phyloP scores from a whole-genome alignment of 306 rosid species.

The Begonia loranthoides region DNA sequence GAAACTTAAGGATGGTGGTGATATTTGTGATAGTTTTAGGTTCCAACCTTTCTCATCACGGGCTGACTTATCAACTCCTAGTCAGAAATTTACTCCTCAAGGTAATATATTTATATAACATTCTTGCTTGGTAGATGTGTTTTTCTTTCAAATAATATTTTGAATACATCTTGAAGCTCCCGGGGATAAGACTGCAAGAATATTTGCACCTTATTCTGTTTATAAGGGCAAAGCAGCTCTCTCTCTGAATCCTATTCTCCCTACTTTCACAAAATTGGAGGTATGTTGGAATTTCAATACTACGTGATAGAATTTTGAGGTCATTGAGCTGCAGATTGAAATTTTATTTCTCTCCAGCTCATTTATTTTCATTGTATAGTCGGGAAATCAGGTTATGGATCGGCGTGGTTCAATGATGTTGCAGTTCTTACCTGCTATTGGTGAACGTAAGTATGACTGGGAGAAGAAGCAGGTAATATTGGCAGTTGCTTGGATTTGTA shows the following conservation, averaged over 20 bases:
- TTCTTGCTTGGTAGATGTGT: neutral
- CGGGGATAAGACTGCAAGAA: conserved; percentile 31
- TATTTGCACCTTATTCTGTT: conserved; percentile 54
- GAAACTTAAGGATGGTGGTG: conserved; percentile 18
- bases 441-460: conserved; percentile 33
- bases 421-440: conserved; percentile 30
- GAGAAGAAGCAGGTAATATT: conserved; percentile 27
- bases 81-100: conserved; percentile 31
- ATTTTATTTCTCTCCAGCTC: conserved; percentile 3
- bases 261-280: conserved; percentile 61
- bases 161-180: conserved; percentile 14
- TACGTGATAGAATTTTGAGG: too few species aligned
- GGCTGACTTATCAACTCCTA: conserved; percentile 32
- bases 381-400: conserved; percentile 3
- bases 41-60: conserved; percentile 13
- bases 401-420: conserved; percentile 17
- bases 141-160: neutral
- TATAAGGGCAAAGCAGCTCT: conserved; percentile 91
- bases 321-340: neutral
- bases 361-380: conserved; percentile 6
- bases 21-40: conserved; percentile 12
- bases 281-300: conserved; percentile 20
- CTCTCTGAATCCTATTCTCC: conserved; percentile 57
- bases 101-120: conserved; percentile 24
- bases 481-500: neutral